phyloP scores from a whole-genome alignment of 148 eudicot genomes.

The Linanthus parryae region DNA sequence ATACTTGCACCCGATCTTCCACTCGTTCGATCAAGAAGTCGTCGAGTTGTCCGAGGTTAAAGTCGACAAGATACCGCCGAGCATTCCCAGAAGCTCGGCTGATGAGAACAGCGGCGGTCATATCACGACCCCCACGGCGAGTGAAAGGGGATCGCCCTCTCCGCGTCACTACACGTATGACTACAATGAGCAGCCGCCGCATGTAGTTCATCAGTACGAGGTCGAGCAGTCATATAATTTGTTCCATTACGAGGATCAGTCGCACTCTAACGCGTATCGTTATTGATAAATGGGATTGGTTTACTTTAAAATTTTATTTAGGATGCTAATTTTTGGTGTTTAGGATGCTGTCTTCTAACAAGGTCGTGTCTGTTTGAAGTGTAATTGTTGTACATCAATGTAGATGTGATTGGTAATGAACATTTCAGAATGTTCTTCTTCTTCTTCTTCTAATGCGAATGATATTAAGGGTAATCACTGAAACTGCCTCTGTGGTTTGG shows the following conservation, averaged over 20 bases:
- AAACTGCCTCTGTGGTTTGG: no score
- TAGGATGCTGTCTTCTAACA: no score
- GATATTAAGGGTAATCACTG: no score
- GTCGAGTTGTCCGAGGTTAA: slow-evolving; percentile 59
- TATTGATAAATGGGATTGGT: no score
- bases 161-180: slow-evolving; percentile 25
- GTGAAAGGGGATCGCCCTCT: slow-evolving; percentile 28
- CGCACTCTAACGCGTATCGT: slow-evolving; percentile 21
- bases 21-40: slow-evolving; percentile 69
- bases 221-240: slow-evolving; percentile 27
- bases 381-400: no score
- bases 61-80: slow-evolving; percentile 40
- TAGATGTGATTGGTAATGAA: no score
- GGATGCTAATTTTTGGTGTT: no score
- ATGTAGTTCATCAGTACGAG: slow-evolving; percentile 35
- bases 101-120: slow-evolving; percentile 9
- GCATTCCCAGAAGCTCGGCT: slow-evolving; percentile 17
- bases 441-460: no score
- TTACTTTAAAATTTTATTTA: no score
- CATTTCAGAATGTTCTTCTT: no score
- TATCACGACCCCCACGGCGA: slow-evolving; percentile 20
- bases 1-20: slow-evolving; percentile 89
- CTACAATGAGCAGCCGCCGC: slow-evolving; percentile 28
- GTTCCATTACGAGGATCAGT: slow-evolving; percentile 23
- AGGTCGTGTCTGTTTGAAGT: no score